These are phyloP conservation scores for Salvia sclarea DNA, from an alignment of 305 asterid genomes.

Conservation along the genomic window DNA sequence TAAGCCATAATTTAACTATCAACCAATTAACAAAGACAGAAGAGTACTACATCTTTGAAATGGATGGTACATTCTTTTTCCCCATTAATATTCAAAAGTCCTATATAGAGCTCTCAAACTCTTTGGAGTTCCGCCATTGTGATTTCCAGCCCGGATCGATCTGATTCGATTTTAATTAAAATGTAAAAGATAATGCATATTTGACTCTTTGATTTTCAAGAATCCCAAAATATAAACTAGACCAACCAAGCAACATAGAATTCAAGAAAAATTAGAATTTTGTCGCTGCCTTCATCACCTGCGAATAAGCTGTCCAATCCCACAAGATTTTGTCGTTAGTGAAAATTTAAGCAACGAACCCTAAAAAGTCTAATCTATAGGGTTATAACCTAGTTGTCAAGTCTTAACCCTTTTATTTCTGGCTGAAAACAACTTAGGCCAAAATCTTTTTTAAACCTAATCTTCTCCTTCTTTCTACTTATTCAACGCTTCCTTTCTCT, in stretches of 20 bases:
- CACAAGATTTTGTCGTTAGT: conserved; percentile 15
- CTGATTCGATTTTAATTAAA: no score
- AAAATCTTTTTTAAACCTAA: conserved; percentile 26
- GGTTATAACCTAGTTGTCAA: neutral
- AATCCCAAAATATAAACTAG: neutral
- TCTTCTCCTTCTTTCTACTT: conserved; percentile 3
- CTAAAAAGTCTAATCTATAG: conserved; percentile 25
- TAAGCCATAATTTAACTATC: no score
- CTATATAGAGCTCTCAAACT: no score
- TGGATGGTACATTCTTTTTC: no score
- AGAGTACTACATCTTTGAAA: no score
- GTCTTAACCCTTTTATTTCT: neutral
- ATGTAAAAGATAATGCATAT: no score
- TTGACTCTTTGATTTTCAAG: neutral
- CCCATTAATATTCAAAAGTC: no score
- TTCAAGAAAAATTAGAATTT: conserved; percentile 7
- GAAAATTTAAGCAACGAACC: conserved; percentile 7
- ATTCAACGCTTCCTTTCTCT: conserved; percentile 16
- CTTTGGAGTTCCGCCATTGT: no score
- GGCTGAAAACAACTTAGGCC: conserved; percentile 11
- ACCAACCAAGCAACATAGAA: neutral
- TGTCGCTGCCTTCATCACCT: neutral
- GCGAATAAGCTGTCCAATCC: conserved; percentile 6
- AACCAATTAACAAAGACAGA: no score
- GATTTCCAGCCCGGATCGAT: no score